Conservation (phyloP, 2,329 filamentous ascomycete species). For the Clarireedia monteithiana region DNA sequence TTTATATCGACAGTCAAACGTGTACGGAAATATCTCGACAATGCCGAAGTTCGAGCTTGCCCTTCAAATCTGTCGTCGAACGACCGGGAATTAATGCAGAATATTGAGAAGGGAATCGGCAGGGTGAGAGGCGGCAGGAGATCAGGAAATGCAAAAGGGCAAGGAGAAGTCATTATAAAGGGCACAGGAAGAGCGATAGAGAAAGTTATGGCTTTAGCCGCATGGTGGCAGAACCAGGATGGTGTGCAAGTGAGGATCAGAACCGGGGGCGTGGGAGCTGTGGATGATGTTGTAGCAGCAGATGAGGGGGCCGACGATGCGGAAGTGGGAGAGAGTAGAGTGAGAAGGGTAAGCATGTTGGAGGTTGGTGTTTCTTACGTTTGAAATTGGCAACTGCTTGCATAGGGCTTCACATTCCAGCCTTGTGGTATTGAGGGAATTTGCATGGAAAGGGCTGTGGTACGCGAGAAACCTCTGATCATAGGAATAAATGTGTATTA, state of each 20-base stretch:
- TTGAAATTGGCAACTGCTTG: neutral
- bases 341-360: constrained; percentile 26
- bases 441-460: too few species aligned
- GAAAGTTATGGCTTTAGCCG: constrained; percentile 22
- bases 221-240: constrained; percentile 23
- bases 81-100: constrained; percentile 10
- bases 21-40: constrained; percentile 21
- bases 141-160: constrained; percentile 5
- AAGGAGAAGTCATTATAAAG: constrained; percentile 26
- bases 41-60: constrained; percentile 22
- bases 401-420: too few species aligned
- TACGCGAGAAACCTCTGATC: too few species aligned
- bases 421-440: too few species aligned
- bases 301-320: constrained; percentile 12
- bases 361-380: constrained; percentile 22
- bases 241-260: constrained; percentile 23
- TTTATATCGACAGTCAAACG: constrained; percentile 28
- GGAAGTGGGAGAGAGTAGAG: constrained; percentile 18
- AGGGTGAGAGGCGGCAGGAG: constrained; percentile 10
- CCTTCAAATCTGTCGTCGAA: constrained; percentile 10
- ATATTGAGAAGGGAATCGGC: constrained; percentile 16
- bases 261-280: constrained; percentile 28
- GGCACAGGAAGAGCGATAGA: constrained; percentile 29
- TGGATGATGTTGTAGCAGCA: constrained; percentile 27
- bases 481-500: too few species aligned